Conservation (phyloP, 306 rosid species). For the Coriaria nepalensis region DNA sequence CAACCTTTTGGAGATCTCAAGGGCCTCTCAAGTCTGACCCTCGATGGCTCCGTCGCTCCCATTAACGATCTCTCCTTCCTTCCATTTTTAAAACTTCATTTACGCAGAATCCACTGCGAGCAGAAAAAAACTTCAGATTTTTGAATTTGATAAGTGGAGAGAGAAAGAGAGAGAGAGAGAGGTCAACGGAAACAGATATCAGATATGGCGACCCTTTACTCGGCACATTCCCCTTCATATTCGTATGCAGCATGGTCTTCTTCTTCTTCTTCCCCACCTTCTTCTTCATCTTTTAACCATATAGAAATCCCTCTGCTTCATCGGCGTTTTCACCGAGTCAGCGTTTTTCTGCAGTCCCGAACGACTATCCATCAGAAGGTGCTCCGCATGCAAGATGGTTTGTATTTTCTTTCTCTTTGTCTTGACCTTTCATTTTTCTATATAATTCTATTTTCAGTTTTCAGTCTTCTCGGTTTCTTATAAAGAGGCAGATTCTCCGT, state of each 20-base stretch:
- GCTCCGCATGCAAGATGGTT: conserved; percentile 41
- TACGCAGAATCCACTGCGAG: background rate
- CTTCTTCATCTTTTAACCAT: conserved; percentile 16
- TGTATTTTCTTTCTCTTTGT: background rate
- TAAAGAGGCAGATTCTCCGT: too few species aligned
- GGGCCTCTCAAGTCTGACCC: conserved; percentile 20
- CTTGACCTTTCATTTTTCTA: background rate
- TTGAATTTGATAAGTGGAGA: background rate
- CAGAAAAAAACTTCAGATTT: background rate
- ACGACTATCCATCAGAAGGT: conserved; percentile 20
- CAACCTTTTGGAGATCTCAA: conserved; percentile 82
- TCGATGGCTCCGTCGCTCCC: conserved; percentile 37
- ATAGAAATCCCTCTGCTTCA: conserved; percentile 18
- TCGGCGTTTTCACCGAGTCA: conserved; percentile 23
- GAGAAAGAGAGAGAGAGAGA: too few species aligned
- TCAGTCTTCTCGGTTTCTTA: background rate
- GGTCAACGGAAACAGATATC: background rate
- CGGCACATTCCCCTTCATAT: conserved; percentile 34
- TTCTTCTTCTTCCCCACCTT: conserved; percentile 1
- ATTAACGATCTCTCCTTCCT: background rate
- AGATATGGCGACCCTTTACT: conserved; percentile 45
- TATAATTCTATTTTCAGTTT: background rate
- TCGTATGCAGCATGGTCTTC: conserved; percentile 10
- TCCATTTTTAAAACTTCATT: background rate
- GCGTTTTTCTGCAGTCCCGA: conserved; percentile 35